Percentiles rank a stretch among this genome's conserved stretches.
These are phyloP conservation scores for Solanum chacoense DNA, from an alignment of 305 asterid genomes.

Conservation along the genomic window DNA sequence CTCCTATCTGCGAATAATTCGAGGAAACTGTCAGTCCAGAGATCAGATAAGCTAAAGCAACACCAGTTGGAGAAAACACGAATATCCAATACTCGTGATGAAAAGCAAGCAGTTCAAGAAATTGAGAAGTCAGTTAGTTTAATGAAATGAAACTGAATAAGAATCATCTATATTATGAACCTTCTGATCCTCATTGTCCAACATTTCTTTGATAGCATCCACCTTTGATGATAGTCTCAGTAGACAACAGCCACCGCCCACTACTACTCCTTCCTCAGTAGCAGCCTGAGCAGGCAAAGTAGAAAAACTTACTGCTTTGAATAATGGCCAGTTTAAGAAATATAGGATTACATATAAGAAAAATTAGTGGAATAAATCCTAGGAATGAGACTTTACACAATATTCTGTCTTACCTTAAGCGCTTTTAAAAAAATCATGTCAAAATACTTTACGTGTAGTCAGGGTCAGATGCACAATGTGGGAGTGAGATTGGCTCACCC, in stretches of 20 bases:
- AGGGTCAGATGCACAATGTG: neutral
- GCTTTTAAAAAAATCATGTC: neutral
- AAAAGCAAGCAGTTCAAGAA: neutral
- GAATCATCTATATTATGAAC: constrained; percentile 7
- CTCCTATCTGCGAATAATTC: constrained; percentile 53
- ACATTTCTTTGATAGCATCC: constrained; percentile 27
- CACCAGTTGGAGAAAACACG: neutral
- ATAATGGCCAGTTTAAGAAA: too few relatives aligned
- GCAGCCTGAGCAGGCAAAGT: constrained; percentile 40
- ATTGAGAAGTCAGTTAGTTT: neutral
- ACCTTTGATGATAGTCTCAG: constrained; percentile 57
- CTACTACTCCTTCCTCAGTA: constrained; percentile 78
- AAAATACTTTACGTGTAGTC: neutral
- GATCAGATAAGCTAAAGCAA: neutral
- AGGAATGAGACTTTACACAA: neutral
- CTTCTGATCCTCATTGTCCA: constrained; percentile 71
- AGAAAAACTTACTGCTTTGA: neutral
- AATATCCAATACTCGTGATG: neutral
- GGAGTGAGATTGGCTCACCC: neutral
- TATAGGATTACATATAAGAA: too few relatives aligned
- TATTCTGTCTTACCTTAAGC: neutral
- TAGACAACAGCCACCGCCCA: constrained; percentile 82
- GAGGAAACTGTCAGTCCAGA: neutral
- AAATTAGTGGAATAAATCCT: neutral
- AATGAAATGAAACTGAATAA: neutral